phyloP scores from a whole-genome alignment of 305 asterid genomes.

The Stenogyne calaminthoides region DNA sequence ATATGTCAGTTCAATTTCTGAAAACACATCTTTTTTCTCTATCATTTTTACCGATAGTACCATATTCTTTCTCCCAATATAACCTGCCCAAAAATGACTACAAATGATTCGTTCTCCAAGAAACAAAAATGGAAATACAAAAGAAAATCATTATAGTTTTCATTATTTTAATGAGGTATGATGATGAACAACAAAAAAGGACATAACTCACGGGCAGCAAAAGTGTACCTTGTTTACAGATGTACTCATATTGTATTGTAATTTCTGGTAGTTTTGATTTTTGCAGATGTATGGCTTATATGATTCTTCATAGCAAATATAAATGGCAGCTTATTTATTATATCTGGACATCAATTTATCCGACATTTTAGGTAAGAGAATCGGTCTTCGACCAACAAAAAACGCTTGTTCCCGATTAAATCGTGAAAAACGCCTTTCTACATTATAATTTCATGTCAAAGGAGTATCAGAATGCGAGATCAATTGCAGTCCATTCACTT shows the following conservation, averaged over 20 bases:
- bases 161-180: not conserved
- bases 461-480: not conserved
- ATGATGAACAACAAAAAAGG: not conserved
- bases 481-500: not conserved
- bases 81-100: not conserved
- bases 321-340: not conserved
- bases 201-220: not conserved
- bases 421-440: slow-evolving; percentile 9
- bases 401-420: slow-evolving; percentile 11
- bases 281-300: not conserved
- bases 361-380: slow-evolving; percentile 27
- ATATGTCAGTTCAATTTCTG: not conserved
- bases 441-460: not conserved
- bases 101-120: not conserved
- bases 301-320: no score
- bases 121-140: not conserved
- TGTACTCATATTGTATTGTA: slow-evolving; percentile 44
- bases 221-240: slow-evolving; percentile 41
- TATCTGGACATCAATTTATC: slow-evolving; percentile 2
- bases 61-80: no score
- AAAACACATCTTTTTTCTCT: not conserved
- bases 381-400: slow-evolving; percentile 22
- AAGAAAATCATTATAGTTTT: not conserved
- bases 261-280: slow-evolving; percentile 19
- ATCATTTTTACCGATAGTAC: no score